Base-by-base conservation (phyloP, 1,139 yeast genomes). In the Hanseniaspora uvarum region DNA sequence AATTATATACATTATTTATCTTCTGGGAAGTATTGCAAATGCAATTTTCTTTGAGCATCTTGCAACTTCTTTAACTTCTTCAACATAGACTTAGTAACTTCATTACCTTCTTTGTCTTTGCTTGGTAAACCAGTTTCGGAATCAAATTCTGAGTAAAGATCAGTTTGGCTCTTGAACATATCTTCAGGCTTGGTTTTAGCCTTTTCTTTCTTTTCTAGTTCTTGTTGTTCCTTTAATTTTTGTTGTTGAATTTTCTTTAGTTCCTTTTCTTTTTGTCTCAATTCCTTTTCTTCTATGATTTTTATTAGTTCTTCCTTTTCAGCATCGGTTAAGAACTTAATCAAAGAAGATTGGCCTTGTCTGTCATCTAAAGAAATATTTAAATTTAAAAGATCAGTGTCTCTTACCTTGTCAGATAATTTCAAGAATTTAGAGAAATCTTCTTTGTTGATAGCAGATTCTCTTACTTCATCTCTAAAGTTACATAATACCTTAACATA, bases 321-420 rank as follows among this genome's bases (percentile, higher is more conserved):
- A 45, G 74, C 76, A 8, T 73, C 76, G 56, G 78, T 81, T 59
- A 92, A 73, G 61, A 92, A 84, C 69, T 92, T 92, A 52, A 92
- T 77, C 57, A 92, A 75, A 0, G 96, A 89, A 4, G 81, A 77
- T 60, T 74, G 75, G 18, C 83, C 88, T 33, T 82, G 78, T 63
- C 96, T 80, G 68, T 92, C 99, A 67, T 92, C 97, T 52, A 92
- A 72, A 0, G 94, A 80, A 33, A 92, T 85, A 26, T 94, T 94
- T 57, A 88, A 71, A 28, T 79, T 76, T 56, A 87, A 71, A 60
- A 92, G 71, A 47, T 85, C 94, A 16, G 68, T 67, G 59, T 80
- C 80, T 59, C 92, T 75, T 8, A 83, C 64, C 14, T 65, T 65
- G 63, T 83, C 92, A 54, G 83, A 75, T 5, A 79, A 72, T 18